phyloP scores from a whole-genome alignment of 257 asterid genomes.

The Catharanthus roseus region DNA sequence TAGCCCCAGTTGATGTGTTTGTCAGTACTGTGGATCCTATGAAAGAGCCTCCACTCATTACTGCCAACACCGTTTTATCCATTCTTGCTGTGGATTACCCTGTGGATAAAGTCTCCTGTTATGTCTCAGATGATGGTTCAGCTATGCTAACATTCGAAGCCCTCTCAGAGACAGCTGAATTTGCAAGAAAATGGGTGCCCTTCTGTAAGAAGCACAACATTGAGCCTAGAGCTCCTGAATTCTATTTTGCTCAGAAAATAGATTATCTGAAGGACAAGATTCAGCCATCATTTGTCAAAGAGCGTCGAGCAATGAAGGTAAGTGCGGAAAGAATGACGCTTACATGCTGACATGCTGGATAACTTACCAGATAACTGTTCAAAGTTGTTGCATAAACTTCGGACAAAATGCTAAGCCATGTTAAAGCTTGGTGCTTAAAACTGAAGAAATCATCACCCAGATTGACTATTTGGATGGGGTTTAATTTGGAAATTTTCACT shows the following conservation, averaged over 20 bases:
- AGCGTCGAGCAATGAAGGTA: slow-evolving; percentile 94
- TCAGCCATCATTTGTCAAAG: slow-evolving; percentile 73
- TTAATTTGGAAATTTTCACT: too few relatives aligned
- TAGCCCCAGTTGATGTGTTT: slow-evolving; percentile 57
- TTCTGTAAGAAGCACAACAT: slow-evolving; percentile 73
- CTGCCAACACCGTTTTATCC: slow-evolving; percentile 88
- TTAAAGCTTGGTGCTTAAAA: background rate
- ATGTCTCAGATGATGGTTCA: slow-evolving; percentile 92
- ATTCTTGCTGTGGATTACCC: slow-evolving; percentile 92
- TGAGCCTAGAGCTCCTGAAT: slow-evolving; percentile 93
- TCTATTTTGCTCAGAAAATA: slow-evolving; percentile 76
- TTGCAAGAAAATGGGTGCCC: slow-evolving; percentile 89
- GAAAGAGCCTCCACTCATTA: slow-evolving; percentile 89
- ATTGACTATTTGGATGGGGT: too few relatives aligned
- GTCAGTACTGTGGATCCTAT: slow-evolving; percentile 88
- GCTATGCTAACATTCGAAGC: slow-evolving; percentile 94
- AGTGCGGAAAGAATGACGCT: background rate
- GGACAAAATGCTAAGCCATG: background rate
- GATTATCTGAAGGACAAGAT: slow-evolving; percentile 80
- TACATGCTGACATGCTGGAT: background rate
- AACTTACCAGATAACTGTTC: background rate
- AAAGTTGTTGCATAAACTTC: background rate
- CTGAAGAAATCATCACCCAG: background rate
- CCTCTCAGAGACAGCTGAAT: slow-evolving; percentile 82
- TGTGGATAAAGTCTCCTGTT: slow-evolving; percentile 74